Evolutionary conservation across 2,329 filamentous ascomycete species (phyloP).

Genomic region (Cercospora sp.): DNA sequence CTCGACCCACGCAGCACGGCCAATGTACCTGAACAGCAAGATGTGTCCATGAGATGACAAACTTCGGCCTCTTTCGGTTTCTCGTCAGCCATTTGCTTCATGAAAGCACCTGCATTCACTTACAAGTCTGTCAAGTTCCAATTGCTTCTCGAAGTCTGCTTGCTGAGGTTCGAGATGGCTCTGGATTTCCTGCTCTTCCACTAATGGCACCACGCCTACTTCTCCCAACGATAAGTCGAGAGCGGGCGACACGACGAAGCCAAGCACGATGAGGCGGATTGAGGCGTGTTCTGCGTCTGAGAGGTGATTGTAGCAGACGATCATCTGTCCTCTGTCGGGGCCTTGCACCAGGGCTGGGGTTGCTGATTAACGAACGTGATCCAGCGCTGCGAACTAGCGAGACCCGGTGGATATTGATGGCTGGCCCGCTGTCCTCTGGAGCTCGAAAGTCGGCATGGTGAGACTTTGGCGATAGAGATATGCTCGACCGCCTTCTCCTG

Average conservation of each 20-base stretch:
- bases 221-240: not conserved
- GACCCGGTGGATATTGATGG: not conserved
- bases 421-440: not conserved
- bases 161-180: not conserved
- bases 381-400: not conserved
- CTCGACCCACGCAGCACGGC: not conserved
- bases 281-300: not conserved
- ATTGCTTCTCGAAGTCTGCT: not conserved
- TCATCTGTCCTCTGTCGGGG: not conserved
- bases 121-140: not conserved
- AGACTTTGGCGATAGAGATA: not conserved
- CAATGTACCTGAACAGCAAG: not conserved
- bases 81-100: not conserved
- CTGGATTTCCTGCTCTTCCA: not conserved
- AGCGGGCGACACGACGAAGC: not conserved
- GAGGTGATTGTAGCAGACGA: not conserved
- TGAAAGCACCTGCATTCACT: not conserved
- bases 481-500: not conserved
- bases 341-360: not conserved
- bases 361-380: not conserved
- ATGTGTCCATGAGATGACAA: not conserved
- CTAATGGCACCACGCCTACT: not conserved
- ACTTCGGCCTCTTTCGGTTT: not conserved
- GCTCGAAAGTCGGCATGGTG: not conserved
- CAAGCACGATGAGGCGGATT: not conserved